A percentile compares a stretch with the other conserved stretches of the same genome.
phyloP scores from a whole-genome alignment of 768 basidiomycete genomes.

The Tephrocybe sp. region DNA sequence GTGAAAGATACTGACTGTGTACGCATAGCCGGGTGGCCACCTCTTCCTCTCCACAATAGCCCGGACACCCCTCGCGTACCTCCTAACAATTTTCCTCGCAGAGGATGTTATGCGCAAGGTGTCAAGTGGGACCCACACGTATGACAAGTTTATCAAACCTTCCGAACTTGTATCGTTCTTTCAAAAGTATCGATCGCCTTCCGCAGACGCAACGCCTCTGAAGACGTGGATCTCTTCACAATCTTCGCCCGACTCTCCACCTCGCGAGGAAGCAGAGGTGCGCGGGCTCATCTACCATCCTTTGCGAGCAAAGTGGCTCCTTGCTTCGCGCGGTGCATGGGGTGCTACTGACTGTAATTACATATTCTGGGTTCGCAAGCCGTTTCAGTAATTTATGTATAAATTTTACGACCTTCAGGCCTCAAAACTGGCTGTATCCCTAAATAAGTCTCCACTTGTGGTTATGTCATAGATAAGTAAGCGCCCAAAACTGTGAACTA shows the following conservation, averaged over 20 bases:
- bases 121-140: slow-evolving; percentile 86
- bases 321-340: slow-evolving; percentile 60
- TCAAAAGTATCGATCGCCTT: slow-evolving; percentile 46
- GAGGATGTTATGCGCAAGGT: slow-evolving; percentile 84
- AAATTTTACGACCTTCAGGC: background rate
- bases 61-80: slow-evolving; percentile 57
- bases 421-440: background rate
- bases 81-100: slow-evolving; percentile 61
- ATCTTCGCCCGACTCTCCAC: slow-evolving; percentile 43
- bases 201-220: slow-evolving; percentile 11
- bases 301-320: slow-evolving; percentile 63
- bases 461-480: no score
- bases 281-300: slow-evolving; percentile 79
- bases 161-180: slow-evolving; percentile 86
- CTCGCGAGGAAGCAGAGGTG: slow-evolving; percentile 73
- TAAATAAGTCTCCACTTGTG: no score
- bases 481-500: background rate
- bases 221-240: slow-evolving; percentile 64
- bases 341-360: slow-evolving; percentile 71
- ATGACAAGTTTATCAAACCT: slow-evolving; percentile 87
- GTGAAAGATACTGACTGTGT: background rate
- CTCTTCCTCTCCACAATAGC: slow-evolving; percentile 95
- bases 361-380: slow-evolving; percentile 85
- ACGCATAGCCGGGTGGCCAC: slow-evolving; percentile 85
- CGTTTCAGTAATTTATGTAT: slow-evolving; percentile 25